Evolutionary conservation across 345 rosid genomes (phyloP), one percentile per base, ranked within the genome.

Genomic region (Syzygium aqueum): DNA sequence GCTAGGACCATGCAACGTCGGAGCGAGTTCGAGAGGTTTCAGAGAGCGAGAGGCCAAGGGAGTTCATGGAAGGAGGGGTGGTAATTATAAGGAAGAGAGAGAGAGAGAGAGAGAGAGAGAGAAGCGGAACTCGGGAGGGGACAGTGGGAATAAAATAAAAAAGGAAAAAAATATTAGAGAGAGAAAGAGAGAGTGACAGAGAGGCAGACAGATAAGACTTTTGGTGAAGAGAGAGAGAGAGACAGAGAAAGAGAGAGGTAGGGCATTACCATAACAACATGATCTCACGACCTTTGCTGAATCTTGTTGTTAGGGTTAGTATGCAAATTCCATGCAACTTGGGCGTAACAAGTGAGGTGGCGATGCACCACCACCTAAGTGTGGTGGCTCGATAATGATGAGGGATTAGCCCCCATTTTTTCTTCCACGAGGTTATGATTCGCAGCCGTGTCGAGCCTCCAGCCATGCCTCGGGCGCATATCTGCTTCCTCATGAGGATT

Each of bases 131-230:
- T 33, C 19, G 50, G 77, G 21, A 28, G 53, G 86, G 16, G 85
- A 50, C 73, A 30, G 85, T 67, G 53, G 67, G 84, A 91, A 90
- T 88, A 89, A 91, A 91, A 77, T 90, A 89, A 67, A 63, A 86
- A 12, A 86, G 8, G 1, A 87, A 88, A 86, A 89, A 89, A 83
- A 11, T 23, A 22, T 11, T 27, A 40, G 84, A 57, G 40, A 67
- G 77, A n/a, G 50, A 67, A 57, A n/a, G 49, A 80, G 84, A 85
- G 85, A 61, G 87, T 49, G 93, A 92, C 95, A 94, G 95, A 86
- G 91, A 92, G 92, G 94, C 94, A 90, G 94, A 94, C 94, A 94
- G 93, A 88, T 91, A 78, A 53, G 84, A 30, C 86, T 85, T 90
- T 85, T 19, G 80, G 80, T 73, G 46, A 4, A 33, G 46, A 67